These are phyloP conservation scores for Monilinia fructigena DNA, from an alignment of 2,329 filamentous ascomycete genomes.

Conservation along the genomic window DNA sequence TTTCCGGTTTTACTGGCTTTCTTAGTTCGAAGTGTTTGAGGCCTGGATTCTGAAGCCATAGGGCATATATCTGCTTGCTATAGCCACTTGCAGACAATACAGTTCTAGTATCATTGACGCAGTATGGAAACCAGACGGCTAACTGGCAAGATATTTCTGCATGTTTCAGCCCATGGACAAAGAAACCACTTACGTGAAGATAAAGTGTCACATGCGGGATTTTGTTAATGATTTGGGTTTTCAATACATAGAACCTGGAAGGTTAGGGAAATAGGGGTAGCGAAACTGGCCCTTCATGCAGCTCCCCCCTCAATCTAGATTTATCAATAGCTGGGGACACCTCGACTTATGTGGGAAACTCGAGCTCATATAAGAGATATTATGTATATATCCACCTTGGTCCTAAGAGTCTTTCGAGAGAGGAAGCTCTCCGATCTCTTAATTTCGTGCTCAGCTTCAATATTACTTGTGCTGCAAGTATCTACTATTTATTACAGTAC, in stretches of 20 bases:
- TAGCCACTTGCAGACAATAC: not conserved
- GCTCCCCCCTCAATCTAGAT: not conserved
- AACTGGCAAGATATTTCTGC: not conserved
- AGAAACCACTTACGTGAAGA: not conserved
- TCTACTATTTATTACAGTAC: no score
- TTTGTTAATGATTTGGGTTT: not conserved
- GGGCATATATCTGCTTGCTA: not conserved
- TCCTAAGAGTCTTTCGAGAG: not conserved
- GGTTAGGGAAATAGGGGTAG: slow-evolving; percentile 8
- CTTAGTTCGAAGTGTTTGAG: not conserved
- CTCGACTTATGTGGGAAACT: not conserved
- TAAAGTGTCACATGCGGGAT: not conserved
- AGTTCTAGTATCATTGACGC: not conserved
- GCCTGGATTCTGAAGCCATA: not conserved
- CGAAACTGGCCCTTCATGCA: not conserved
- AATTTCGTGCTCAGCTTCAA: not conserved
- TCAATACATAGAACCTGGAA: not conserved
- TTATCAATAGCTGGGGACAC: no score
- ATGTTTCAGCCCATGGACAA: not conserved
- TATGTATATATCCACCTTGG: no score
- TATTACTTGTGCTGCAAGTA: not conserved
- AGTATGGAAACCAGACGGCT: not conserved
- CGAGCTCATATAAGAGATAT: no score
- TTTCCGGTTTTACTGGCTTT: slow-evolving; percentile 1
- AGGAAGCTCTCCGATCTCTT: not conserved